phyloP scores from a whole-genome alignment of 1,284 basidiomycete genomes.

The Trichosporon sp. region DNA sequence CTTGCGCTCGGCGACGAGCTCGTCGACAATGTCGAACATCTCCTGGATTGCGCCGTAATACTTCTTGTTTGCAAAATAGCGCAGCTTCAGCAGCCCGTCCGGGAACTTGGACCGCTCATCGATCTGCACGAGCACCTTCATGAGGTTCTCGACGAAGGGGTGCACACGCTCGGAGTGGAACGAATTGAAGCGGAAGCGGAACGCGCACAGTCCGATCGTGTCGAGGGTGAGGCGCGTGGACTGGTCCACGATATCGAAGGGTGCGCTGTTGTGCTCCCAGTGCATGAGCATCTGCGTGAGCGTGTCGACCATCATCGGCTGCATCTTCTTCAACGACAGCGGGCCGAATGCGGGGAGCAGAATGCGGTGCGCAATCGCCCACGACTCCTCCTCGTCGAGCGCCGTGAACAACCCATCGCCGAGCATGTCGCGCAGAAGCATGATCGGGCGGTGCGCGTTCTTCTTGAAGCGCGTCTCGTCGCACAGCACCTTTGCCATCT shows the following conservation, averaged over 20 bases:
- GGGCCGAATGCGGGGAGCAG: constrained; percentile 57
- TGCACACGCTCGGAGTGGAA: constrained; percentile 43
- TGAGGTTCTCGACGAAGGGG: constrained; percentile 49
- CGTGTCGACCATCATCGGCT: constrained; percentile 54
- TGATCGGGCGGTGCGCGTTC: constrained; percentile 43
- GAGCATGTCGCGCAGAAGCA: constrained; percentile 50
- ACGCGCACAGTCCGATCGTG: constrained; percentile 29
- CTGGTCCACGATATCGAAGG: constrained; percentile 33
- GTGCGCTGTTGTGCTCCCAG: constrained; percentile 1
- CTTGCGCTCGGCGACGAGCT: neutral
- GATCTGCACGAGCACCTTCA: constrained; percentile 51
- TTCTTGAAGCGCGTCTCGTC: constrained; percentile 55
- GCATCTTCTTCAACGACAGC: constrained; percentile 53
- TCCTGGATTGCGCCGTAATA: constrained; percentile 51
- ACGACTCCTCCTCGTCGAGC: constrained; percentile 52
- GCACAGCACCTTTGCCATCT: constrained; percentile 52
- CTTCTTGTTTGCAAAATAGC: constrained; percentile 46
- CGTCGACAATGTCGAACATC: neutral
- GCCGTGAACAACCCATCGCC: constrained; percentile 52
- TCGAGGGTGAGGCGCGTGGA: neutral
- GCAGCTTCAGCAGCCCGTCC: constrained; percentile 47
- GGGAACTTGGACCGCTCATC: constrained; percentile 49
- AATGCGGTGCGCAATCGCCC: constrained; percentile 53
- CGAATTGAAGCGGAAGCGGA: constrained; percentile 50
- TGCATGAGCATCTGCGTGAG: constrained; percentile 50